Percentiles rank a stretch among this genome's conserved stretches.
Conservation (phyloP, 495 filamentous ascomycete species). For the Aspergillus cavernicola region DNA sequence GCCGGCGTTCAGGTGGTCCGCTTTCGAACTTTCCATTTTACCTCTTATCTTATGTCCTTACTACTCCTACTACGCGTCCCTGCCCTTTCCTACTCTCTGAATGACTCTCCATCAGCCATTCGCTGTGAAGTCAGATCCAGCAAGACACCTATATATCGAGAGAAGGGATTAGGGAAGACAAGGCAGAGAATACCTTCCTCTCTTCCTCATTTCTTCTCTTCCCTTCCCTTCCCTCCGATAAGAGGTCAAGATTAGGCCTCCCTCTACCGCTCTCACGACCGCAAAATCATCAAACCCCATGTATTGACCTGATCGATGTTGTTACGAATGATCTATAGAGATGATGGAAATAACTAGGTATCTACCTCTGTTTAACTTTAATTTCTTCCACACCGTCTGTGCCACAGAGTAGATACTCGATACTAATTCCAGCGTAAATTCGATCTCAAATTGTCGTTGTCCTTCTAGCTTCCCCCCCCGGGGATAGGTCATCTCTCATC, state of each 20-base stretch:
- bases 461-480: too few relatives aligned
- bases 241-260: too few relatives aligned
- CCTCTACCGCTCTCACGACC: conserved; percentile 1
- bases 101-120: neutral
- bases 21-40: conserved; percentile 28
- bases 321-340: conserved; percentile 50
- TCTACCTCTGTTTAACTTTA: neutral
- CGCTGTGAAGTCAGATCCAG: neutral
- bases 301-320: conserved; percentile 38
- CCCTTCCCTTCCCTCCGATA: too few relatives aligned
- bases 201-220: conserved; percentile 1
- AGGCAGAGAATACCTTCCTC: neutral
- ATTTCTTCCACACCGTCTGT: neutral
- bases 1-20: conserved; percentile 49
- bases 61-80: neutral
- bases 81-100: neutral
- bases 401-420: neutral
- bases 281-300: conserved; percentile 7
- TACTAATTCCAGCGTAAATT: too few relatives aligned
- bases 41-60: conserved; percentile 1
- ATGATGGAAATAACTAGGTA: conserved; percentile 25
- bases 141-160: neutral
- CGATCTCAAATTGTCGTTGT: too few relatives aligned
- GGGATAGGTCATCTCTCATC: too few relatives aligned
- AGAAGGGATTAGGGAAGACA: neutral